phyloP scores from a whole-genome alignment of 306 rosid species.

The Albizia julibrissin region DNA sequence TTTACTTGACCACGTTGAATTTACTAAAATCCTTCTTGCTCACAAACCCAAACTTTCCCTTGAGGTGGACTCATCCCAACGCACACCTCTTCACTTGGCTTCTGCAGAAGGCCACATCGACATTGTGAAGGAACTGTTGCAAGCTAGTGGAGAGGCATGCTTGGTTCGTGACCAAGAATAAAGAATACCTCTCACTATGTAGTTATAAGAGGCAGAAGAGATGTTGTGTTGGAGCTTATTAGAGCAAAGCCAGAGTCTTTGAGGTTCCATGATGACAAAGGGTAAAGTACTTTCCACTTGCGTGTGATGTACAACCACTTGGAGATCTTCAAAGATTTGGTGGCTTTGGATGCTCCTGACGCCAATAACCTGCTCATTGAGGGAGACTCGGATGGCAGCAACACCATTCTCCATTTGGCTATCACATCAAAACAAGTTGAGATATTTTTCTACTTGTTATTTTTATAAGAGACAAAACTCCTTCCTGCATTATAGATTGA shows the following conservation, averaged over 20 bases:
- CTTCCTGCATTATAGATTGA: too few species aligned
- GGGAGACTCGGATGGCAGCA: background rate
- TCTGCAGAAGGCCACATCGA: background rate
- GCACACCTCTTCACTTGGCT: background rate
- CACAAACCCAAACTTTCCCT: background rate
- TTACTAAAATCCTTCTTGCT: background rate
- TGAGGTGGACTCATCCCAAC: background rate
- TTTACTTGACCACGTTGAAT: background rate
- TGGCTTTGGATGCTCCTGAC: background rate
- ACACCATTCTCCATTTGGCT: background rate
- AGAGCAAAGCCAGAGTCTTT: background rate
- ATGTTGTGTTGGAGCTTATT: background rate
- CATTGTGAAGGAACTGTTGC: background rate
- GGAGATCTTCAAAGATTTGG: background rate
- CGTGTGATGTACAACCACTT: background rate
- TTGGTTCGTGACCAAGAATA: background rate
- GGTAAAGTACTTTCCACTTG: conserved; percentile 26
- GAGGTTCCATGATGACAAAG: background rate
- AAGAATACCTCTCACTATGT: conserved; percentile 18
- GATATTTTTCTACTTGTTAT: background rate
- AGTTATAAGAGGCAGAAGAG: conserved; percentile 22
- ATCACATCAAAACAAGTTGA: background rate
- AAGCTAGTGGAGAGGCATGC: background rate
- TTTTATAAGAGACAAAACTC: too few species aligned
- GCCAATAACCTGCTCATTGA: background rate